Evolutionary conservation across 176 grass and related monocot genomes (phyloP).

Genomic region (Avena insularis): DNA sequence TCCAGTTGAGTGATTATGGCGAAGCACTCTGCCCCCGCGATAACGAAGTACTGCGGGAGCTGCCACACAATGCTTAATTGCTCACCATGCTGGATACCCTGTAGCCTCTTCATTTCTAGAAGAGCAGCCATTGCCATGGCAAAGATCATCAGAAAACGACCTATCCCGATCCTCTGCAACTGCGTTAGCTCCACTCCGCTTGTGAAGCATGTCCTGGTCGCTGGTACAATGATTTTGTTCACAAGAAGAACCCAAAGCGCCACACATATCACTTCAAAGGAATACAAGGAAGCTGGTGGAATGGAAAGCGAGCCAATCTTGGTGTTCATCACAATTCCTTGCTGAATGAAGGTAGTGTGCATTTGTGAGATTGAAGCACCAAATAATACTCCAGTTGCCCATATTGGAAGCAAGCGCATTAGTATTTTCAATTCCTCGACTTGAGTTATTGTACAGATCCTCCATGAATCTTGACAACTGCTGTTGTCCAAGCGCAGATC

Average conservation of each 20-base stretch:
- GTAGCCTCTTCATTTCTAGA: conserved; percentile 64
- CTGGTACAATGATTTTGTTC: conserved; percentile 62
- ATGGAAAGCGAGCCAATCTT: conserved; percentile 59
- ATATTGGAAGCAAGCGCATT: conserved; percentile 78
- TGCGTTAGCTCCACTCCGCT: conserved; percentile 64
- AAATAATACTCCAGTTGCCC: conserved; percentile 71
- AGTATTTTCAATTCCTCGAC: conserved; percentile 90
- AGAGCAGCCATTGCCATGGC: conserved; percentile 71
- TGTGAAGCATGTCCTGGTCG: conserved; percentile 42
- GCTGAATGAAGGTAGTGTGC: conserved; percentile 90
- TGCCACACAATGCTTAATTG: conserved; percentile 73
- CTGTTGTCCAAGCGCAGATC: conserved; percentile 45
- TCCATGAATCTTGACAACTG: conserved; percentile 48
- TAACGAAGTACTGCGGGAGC: conserved; percentile 74
- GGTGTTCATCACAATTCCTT: conserved; percentile 78
- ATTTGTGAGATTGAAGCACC: conserved; percentile 65
- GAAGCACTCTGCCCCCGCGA: conserved; percentile 72
- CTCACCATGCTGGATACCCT: conserved; percentile 30
- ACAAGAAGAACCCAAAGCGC: conserved; percentile 63
- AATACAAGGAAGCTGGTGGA: conserved; percentile 75
- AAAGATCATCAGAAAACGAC: conserved; percentile 71
- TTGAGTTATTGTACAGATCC: conserved; percentile 66
- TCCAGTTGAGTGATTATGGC: conserved; percentile 66
- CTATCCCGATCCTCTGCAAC: conserved; percentile 73
- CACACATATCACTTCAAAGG: conserved; percentile 67